phyloP scores from a whole-genome alignment of 805 yeast genomes.

The Kodamaea neixiangensis region DNA sequence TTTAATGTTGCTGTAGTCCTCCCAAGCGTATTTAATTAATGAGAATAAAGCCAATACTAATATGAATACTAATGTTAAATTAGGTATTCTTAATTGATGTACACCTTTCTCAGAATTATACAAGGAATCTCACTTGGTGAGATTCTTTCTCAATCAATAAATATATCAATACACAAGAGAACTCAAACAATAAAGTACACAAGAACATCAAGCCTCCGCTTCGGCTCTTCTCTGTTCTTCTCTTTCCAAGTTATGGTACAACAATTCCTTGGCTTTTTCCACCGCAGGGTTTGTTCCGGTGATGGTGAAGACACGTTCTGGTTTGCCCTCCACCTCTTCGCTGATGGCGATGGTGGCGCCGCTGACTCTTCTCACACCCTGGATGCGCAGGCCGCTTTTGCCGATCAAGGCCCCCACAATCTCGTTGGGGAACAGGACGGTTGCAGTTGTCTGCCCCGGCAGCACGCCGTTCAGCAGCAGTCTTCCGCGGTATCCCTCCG shows the following conservation, averaged over 20 bases:
- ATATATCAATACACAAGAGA: slow-evolving; percentile 7
- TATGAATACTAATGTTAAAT: too few relatives aligned
- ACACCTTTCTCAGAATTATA: not conserved
- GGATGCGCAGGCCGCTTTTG: slow-evolving; percentile 80
- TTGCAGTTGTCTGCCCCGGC: slow-evolving; percentile 1
- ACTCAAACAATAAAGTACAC: slow-evolving; percentile 2
- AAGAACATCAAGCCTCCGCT: slow-evolving; percentile 11
- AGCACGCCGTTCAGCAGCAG: slow-evolving; percentile 6
- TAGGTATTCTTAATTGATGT: too few relatives aligned
- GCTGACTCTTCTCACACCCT: slow-evolving; percentile 75
- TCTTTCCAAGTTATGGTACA: slow-evolving; percentile 59
- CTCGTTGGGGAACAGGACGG: slow-evolving; percentile 60
- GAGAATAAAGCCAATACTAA: too few relatives aligned
- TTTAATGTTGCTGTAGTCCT: too few relatives aligned
- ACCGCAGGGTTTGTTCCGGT: slow-evolving; percentile 58
- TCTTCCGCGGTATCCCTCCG: slow-evolving; percentile 1
- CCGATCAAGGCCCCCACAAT: slow-evolving; percentile 91
- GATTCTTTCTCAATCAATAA: not conserved
- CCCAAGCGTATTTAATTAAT: too few relatives aligned
- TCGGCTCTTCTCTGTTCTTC: slow-evolving; percentile 50
- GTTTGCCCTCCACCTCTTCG: slow-evolving; percentile 62
- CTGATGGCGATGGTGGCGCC: slow-evolving; percentile 80
- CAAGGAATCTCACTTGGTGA: not conserved
- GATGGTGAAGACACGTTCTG: slow-evolving; percentile 70
- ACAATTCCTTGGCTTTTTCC: slow-evolving; percentile 58